phyloP scores from a whole-genome alignment of 2,329 filamentous ascomycete species.

The Lanzia echinophila region DNA sequence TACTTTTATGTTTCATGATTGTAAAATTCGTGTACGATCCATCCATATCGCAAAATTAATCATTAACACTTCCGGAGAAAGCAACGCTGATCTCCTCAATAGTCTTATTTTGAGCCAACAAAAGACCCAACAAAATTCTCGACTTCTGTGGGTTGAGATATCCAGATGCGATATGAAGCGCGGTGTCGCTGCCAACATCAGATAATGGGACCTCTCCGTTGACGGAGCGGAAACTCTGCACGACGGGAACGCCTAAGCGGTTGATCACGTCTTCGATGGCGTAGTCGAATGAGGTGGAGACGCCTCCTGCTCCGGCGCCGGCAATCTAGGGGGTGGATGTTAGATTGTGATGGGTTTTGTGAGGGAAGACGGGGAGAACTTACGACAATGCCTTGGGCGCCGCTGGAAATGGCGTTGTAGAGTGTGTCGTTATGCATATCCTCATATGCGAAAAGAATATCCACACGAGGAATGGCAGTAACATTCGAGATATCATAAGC shows the following conservation, averaged over 20 bases:
- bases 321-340: constrained; percentile 34
- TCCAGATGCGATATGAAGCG: constrained; percentile 37
- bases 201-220: constrained; percentile 34
- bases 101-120: constrained; percentile 20
- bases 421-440: constrained; percentile 44
- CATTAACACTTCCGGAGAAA: constrained; percentile 7
- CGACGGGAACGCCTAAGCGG: constrained; percentile 41
- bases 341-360: background rate
- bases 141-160: constrained; percentile 51
- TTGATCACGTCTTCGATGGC: constrained; percentile 40
- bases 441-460: constrained; percentile 50
- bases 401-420: constrained; percentile 40
- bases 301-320: constrained; percentile 47
- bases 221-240: constrained; percentile 44
- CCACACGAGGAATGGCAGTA: constrained; percentile 44
- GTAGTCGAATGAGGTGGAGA: constrained; percentile 34
- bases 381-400: constrained; percentile 46
- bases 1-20: too few relatives aligned
- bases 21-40: too few relatives aligned
- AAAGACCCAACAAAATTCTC: constrained; percentile 40
- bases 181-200: constrained; percentile 17
- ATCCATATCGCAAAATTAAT: background rate
- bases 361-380: background rate
- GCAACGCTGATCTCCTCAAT: constrained; percentile 17
- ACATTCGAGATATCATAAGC: constrained; percentile 36